phyloP scores from a whole-genome alignment of 2,329 filamentous ascomycete species.

The Graphiopsis chlorocephala region DNA sequence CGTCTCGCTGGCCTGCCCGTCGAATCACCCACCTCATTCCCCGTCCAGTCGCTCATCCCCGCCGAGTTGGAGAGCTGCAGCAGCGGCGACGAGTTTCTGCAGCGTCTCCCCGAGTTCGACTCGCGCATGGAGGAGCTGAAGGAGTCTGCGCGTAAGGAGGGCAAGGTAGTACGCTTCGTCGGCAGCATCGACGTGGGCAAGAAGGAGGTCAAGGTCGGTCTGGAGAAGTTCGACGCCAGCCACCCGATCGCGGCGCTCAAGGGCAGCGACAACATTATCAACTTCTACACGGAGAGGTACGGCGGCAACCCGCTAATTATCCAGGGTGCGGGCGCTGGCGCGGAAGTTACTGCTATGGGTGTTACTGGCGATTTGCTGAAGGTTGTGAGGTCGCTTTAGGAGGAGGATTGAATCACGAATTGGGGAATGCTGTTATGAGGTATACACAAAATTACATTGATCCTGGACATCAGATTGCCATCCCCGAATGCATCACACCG shows the following conservation, averaged over 20 bases:
- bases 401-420: slow-evolving; percentile 5
- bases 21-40: slow-evolving; percentile 81
- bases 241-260: slow-evolving; percentile 92
- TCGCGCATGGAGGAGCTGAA: slow-evolving; percentile 86
- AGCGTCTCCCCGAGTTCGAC: slow-evolving; percentile 77
- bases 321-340: slow-evolving; percentile 87
- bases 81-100: slow-evolving; percentile 82
- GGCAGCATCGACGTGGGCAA: slow-evolving; percentile 85
- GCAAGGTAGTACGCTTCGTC: slow-evolving; percentile 91
- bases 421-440: not conserved
- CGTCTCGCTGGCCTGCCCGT: slow-evolving; percentile 79
- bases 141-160: slow-evolving; percentile 75
- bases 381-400: slow-evolving; percentile 66
- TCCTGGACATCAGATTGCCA: too few relatives aligned
- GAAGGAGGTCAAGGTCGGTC: slow-evolving; percentile 82
- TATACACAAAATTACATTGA: not conserved
- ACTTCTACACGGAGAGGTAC: slow-evolving; percentile 96
- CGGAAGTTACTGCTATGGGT: slow-evolving; percentile 96
- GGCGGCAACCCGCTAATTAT: slow-evolving; percentile 87
- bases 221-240: slow-evolving; percentile 78
- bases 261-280: slow-evolving; percentile 98
- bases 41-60: slow-evolving; percentile 90
- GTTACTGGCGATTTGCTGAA: slow-evolving; percentile 93
- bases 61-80: slow-evolving; percentile 73
- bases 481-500: too few relatives aligned